phyloP scores from a whole-genome alignment of 2,329 filamentous ascomycete species.

The Pseudopithomyces maydicus region DNA sequence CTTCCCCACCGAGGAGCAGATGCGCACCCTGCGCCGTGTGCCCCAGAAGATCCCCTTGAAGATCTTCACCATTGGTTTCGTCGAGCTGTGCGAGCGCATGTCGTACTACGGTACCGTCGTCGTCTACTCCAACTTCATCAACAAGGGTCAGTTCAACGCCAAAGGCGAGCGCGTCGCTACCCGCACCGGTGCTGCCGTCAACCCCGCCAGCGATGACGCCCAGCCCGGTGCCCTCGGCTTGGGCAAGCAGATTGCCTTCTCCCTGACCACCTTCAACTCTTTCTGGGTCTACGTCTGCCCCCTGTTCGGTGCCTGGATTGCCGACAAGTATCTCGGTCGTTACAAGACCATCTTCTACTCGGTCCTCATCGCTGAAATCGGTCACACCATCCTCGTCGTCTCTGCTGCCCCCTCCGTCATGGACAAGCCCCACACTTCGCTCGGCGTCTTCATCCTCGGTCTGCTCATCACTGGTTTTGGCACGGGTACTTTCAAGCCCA shows the following conservation, averaged over 20 bases:
- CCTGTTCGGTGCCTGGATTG: constrained; percentile 56
- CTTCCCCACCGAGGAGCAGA: constrained; percentile 54
- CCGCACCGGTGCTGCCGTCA: neutral
- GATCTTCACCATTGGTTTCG: constrained; percentile 68
- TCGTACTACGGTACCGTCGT: constrained; percentile 72
- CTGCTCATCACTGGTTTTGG: constrained; percentile 48
- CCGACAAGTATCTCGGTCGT: constrained; percentile 59
- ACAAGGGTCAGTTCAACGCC: neutral
- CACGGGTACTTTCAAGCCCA: constrained; percentile 45
- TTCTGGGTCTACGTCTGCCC: constrained; percentile 33
- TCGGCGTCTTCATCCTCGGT: constrained; percentile 54
- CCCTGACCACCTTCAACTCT: constrained; percentile 12
- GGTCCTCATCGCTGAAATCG: constrained; percentile 47
- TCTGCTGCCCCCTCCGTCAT: constrained; percentile 54
- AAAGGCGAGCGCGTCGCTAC: neutral
- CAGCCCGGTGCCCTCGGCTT: constrained; percentile 23
- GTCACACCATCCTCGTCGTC: constrained; percentile 56
- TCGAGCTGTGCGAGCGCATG: constrained; percentile 73
- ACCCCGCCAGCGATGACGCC: constrained; percentile 9
- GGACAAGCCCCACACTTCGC: constrained; percentile 35
- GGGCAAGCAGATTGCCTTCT: constrained; percentile 16
- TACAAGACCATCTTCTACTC: constrained; percentile 59
- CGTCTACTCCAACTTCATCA: constrained; percentile 55
- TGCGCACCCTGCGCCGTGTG: constrained; percentile 61
- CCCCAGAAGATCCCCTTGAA: constrained; percentile 64